Conservation (phyloP, 73 alveolate species). For the Paramecium sexaurelia region DNA sequence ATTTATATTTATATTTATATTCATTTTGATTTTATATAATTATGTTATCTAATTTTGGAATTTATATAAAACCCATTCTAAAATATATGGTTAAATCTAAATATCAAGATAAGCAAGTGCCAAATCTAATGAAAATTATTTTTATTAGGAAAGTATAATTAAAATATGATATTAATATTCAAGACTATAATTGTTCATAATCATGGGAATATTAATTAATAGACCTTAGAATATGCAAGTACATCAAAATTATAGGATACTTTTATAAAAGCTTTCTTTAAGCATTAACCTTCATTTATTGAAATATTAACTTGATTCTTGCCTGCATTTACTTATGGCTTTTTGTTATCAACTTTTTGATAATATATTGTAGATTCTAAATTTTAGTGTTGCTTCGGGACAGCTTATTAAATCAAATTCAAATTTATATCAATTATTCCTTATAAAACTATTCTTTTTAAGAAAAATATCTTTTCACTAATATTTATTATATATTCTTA, state of each 20-base stretch:
- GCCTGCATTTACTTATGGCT: background rate
- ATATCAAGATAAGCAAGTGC: slow-evolving; percentile 29
- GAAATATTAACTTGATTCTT: slow-evolving; percentile 5
- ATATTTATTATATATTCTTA: slow-evolving; percentile 1
- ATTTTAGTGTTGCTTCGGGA: slow-evolving; percentile 5
- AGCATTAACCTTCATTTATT: slow-evolving; percentile 39
- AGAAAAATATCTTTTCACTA: slow-evolving; percentile 20
- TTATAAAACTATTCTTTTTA: background rate
- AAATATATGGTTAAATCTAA: background rate
- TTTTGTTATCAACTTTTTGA: background rate
- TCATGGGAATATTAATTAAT: slow-evolving; percentile 23
- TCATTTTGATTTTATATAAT: slow-evolving; percentile 10
- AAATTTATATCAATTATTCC: background rate
- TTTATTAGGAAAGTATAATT: slow-evolving; percentile 45
- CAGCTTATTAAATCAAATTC: slow-evolving; percentile 52
- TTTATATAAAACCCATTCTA: background rate
- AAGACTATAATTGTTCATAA: slow-evolving; percentile 11
- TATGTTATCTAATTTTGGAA: slow-evolving; percentile 17
- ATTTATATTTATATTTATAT: slow-evolving; percentile 20
- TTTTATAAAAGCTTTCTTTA: slow-evolving; percentile 29
- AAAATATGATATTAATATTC: slow-evolving; percentile 16
- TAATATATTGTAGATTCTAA: background rate
- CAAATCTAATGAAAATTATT: slow-evolving; percentile 16
- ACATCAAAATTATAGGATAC: slow-evolving; percentile 41
- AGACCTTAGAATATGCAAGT: slow-evolving; percentile 25